phyloP scores from a whole-genome alignment of 2,329 filamentous ascomycete genomes.

The Remersonia thermophila region DNA sequence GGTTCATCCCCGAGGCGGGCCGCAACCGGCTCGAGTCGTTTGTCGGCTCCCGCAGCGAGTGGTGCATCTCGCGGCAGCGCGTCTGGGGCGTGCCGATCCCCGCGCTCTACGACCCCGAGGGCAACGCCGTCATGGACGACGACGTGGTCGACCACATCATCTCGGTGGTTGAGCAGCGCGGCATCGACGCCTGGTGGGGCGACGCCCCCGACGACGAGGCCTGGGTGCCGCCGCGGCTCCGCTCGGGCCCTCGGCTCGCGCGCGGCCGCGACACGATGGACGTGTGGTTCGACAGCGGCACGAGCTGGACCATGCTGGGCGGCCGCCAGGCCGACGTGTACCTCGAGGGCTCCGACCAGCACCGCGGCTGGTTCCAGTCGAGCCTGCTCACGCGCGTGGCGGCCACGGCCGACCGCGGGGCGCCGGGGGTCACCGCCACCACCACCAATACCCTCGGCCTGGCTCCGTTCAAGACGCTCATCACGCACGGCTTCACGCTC shows the following conservation, averaged over 20 bases:
- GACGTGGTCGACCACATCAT: slow-evolving; percentile 79
- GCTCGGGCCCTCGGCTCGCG: slow-evolving; percentile 41
- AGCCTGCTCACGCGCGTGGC: slow-evolving; percentile 80
- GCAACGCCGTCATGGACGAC: slow-evolving; percentile 65
- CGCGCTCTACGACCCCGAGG: slow-evolving; percentile 63
- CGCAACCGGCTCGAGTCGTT: slow-evolving; percentile 71
- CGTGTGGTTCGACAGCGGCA: slow-evolving; percentile 98
- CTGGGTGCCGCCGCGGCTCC: slow-evolving; percentile 61
- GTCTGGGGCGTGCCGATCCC: slow-evolving; percentile 97
- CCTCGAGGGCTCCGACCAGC: slow-evolving; percentile 88
- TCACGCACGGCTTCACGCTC: slow-evolving; percentile 91
- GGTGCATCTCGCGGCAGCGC: slow-evolving; percentile 94
- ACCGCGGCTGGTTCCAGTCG: slow-evolving; percentile 97
- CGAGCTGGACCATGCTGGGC: slow-evolving; percentile 62
- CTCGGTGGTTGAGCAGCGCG: slow-evolving; percentile 58
- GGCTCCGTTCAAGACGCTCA: slow-evolving; percentile 74
- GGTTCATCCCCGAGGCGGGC: slow-evolving; percentile 67
- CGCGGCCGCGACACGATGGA: slow-evolving; percentile 96
- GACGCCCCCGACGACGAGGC: slow-evolving; percentile 61
- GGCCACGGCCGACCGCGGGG: slow-evolving; percentile 33
- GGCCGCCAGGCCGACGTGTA: slow-evolving; percentile 66
- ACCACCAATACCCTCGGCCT: slow-evolving; percentile 23
- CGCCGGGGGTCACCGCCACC: slow-evolving; percentile 3
- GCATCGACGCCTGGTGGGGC: slow-evolving; percentile 91
- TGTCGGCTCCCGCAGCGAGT: slow-evolving; percentile 76